Evolutionary conservation across 495 filamentous ascomycete species (phyloP).

Genomic region (Penicillium argentinense): DNA sequence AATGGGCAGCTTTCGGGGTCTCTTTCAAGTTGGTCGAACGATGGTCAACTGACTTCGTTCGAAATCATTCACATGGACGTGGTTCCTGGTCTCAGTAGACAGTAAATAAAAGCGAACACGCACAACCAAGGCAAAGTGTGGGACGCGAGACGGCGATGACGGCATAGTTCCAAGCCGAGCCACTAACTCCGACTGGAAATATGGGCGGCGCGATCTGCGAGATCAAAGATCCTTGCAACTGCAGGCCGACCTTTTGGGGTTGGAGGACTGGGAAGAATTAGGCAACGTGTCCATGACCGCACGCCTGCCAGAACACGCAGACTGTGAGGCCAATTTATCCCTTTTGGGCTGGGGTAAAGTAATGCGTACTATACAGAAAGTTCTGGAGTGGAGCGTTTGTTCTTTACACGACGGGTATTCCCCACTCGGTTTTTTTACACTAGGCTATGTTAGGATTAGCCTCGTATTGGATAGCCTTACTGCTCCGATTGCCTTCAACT

Average conservation of each 20-base stretch:
- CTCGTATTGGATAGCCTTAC: constrained; percentile 20
- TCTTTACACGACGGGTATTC: constrained; percentile 28
- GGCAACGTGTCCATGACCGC: not conserved
- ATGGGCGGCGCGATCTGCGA: not conserved
- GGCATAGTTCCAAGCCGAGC: constrained; percentile 24
- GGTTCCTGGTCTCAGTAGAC: too few relatives aligned
- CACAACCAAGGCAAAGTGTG: constrained; percentile 14
- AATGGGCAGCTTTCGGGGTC: not conserved
- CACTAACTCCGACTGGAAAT: constrained; percentile 6
- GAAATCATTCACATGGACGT: too few relatives aligned
- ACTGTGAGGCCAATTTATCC: not conserved
- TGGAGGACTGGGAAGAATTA: not conserved
- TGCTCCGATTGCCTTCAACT: constrained; percentile 14
- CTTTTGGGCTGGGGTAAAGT: not conserved
- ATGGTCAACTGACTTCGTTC: not conserved
- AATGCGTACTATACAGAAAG: constrained; percentile 9
- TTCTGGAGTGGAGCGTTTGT: constrained; percentile 17
- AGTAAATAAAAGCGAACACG: not conserved
- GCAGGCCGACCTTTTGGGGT: constrained; percentile 2
- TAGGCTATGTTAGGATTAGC: constrained; percentile 21
- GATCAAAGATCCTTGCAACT: constrained; percentile 11
- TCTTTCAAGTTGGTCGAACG: not conserved
- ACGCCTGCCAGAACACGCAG: not conserved
- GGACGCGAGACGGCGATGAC: constrained; percentile 29
- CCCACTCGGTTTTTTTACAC: constrained; percentile 19